Evolutionary conservation across 139 green algal species (phyloP).

Genomic region (Chlorella sp.): DNA sequence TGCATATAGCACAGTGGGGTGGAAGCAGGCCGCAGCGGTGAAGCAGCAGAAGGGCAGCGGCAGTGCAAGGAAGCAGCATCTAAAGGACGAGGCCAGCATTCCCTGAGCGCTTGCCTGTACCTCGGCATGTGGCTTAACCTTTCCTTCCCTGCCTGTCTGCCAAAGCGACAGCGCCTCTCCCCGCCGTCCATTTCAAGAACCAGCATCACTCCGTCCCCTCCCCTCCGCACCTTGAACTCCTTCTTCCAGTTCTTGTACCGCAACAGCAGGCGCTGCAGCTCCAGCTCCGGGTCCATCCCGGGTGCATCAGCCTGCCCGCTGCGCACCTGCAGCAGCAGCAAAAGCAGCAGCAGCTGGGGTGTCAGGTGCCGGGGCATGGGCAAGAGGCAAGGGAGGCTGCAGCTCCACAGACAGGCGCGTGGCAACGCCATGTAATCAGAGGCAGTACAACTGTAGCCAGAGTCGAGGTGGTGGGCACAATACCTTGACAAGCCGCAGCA

Average conservation of each 20-base stretch:
- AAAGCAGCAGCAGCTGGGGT: background rate
- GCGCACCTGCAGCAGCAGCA: conserved; percentile 35
- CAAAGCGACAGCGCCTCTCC: no score
- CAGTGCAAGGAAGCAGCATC: no score
- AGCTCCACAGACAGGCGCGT: background rate
- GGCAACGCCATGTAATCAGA: no score
- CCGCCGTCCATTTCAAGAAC: no score
- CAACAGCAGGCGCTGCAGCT: conserved; percentile 60
- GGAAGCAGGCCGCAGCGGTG: no score
- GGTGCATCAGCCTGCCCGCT: conserved; percentile 49
- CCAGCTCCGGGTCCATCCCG: conserved; percentile 61
- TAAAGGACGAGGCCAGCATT: no score
- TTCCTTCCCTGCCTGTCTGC: background rate
- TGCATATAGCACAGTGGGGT: background rate
- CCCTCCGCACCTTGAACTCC: conserved; percentile 52
- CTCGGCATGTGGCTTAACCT: background rate
- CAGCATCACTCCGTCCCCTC: background rate
- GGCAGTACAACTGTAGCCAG: no score
- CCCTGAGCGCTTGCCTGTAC: no score
- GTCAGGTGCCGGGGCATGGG: background rate
- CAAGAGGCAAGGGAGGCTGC: background rate
- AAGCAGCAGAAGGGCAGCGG: no score
- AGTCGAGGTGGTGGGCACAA: background rate
- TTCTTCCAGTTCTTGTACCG: conserved; percentile 69
- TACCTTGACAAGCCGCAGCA: background rate